phyloP scores from a whole-genome alignment of 2,329 filamentous ascomycete genomes.

The Hypoxylon sp. region DNA sequence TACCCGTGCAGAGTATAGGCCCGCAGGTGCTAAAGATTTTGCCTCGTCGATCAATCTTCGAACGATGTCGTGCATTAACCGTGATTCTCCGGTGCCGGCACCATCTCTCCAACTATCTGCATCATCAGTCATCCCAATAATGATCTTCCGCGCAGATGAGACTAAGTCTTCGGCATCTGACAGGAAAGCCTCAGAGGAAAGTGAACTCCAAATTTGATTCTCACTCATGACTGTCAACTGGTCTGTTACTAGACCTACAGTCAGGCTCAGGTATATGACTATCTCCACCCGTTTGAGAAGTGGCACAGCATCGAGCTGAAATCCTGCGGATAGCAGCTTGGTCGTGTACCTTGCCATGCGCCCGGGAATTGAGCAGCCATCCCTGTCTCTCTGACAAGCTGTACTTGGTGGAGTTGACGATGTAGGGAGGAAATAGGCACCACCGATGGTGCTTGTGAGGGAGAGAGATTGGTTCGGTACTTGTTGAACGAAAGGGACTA shows the following conservation, averaged over 20 bases:
- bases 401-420: conserved; percentile 38
- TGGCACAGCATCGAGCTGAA: conserved; percentile 58
- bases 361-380: conserved; percentile 78
- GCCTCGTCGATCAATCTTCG: conserved; percentile 61
- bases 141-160: conserved; percentile 55
- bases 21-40: conserved; percentile 57
- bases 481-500: conserved; percentile 67
- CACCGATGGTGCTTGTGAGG: conserved; percentile 79
- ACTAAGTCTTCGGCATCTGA: conserved; percentile 61
- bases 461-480: conserved; percentile 74
- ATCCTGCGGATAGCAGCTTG: conserved; percentile 64
- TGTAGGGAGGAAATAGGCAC: conserved; percentile 74
- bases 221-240: conserved; percentile 63
- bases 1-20: conserved; percentile 66
- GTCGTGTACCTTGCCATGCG: conserved; percentile 80
- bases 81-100: conserved; percentile 52
- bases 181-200: conserved; percentile 55
- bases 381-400: conserved; percentile 68
- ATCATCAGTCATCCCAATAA: conserved; percentile 54
- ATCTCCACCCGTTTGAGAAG: conserved; percentile 62
- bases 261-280: conserved; percentile 65
- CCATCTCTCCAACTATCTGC: conserved; percentile 57
- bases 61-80: conserved; percentile 59
- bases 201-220: conserved; percentile 62
- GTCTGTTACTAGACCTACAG: conserved; percentile 65